Conservation (phyloP, 2,329 filamentous ascomycete genomes). For the Penicillium sclerotiorum region DNA sequence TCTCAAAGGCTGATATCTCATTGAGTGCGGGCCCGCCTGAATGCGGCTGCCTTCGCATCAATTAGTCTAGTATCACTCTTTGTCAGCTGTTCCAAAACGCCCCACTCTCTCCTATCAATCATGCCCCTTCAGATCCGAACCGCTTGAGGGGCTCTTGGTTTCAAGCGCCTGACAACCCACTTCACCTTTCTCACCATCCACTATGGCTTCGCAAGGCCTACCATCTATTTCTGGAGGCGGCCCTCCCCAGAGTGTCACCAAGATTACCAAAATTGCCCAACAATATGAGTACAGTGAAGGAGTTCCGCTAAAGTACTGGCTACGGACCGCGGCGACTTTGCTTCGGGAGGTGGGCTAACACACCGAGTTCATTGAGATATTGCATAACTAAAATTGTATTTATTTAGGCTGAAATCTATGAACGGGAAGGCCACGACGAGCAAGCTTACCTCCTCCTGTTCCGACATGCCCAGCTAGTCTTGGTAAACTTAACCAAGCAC, state of each 20-base stretch:
- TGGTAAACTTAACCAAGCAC: slow-evolving; percentile 73
- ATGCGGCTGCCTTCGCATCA: slow-evolving; percentile 24
- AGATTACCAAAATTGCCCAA: slow-evolving; percentile 74
- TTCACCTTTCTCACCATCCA: slow-evolving; percentile 4
- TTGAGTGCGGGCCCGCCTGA: slow-evolving; percentile 18
- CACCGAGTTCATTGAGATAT: background rate
- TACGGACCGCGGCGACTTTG: slow-evolving; percentile 76
- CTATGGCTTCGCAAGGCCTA: slow-evolving; percentile 29
- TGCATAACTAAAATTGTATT: too few relatives aligned
- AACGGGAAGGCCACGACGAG: slow-evolving; percentile 81
- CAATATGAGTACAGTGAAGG: slow-evolving; percentile 79
- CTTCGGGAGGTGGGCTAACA: slow-evolving; percentile 71
- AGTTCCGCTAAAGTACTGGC: slow-evolving; percentile 78
- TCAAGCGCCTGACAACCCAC: slow-evolving; percentile 4
- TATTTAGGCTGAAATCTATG: slow-evolving; percentile 75
- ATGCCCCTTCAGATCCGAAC: slow-evolving; percentile 19
- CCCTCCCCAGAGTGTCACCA: slow-evolving; percentile 70
- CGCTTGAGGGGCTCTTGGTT: slow-evolving; percentile 15
- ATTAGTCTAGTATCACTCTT: slow-evolving; percentile 13
- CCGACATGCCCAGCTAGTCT: slow-evolving; percentile 81
- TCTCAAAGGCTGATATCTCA: too few relatives aligned
- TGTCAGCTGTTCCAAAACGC: slow-evolving; percentile 19
- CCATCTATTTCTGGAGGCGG: slow-evolving; percentile 38
- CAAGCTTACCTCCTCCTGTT: slow-evolving; percentile 91
- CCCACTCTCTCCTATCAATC: slow-evolving; percentile 6